Base-by-base conservation (phyloP, 805 yeast species). In the Kodamaea leandrae region DNA sequence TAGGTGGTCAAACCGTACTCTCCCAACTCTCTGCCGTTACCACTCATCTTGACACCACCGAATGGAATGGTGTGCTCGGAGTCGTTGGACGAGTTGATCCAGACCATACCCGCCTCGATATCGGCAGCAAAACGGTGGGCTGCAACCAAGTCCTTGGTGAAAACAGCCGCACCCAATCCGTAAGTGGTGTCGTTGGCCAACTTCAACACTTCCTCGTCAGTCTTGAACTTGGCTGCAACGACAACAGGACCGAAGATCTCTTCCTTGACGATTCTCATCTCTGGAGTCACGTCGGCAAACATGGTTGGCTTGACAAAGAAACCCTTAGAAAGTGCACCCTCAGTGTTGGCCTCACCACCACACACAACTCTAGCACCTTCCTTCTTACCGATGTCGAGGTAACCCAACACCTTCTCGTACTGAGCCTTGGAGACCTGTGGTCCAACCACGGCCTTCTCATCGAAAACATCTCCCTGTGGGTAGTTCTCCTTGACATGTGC, bases 161-260 rank as follows among this genome's bases (percentile, higher is more conserved):
- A 87, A 8, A 87, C 77, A 57, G 90, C 83, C 4, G 90, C 86
- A 7, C 90, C 95, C 42, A 87, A 76, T 4, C 96, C 96, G 57
- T 86, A 87, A 39, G 72, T 73, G 8, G 88, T 74, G 52, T 76
- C 77, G 61, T 87, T 87, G 50, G 95, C 95, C 45, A 71, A 72
- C 46, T 61, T 66, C 19, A 87, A 48, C 4, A 79, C 95, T 55
- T 86, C 90, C 37, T 78, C 83, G 49, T 80, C 83, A 21, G 80
- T 67, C 26, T 66, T 57, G 65, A 87, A 87, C 61, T 76, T 78
- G 43, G 82, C 77, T 25, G 83, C 70, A 6, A 80, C 71, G 18
- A 82, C 87, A 24, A 87, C 96, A 12, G 96, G 96, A 14, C 96
- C 96, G 61, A 87, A 87, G 44, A 87, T 86, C 64, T 87, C 96